A percentile compares a stretch with the other conserved stretches of the same genome.
phyloP scores from a whole-genome alignment of 345 rosid species.

The Syzygium jambos region DNA sequence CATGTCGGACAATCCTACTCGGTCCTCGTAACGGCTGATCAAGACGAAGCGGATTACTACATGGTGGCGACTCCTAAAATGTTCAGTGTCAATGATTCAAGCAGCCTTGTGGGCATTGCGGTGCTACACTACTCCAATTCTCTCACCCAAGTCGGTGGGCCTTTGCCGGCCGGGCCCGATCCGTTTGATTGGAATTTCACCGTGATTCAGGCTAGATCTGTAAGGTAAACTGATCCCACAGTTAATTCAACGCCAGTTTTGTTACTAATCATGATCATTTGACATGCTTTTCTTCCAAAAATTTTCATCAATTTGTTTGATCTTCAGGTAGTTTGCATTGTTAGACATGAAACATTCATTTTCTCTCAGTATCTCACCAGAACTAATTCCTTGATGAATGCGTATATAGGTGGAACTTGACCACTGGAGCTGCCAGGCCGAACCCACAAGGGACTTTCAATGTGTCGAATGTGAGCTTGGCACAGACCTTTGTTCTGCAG shows the following conservation, averaged over 20 bases:
- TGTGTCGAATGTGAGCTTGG: slow-evolving; percentile 32
- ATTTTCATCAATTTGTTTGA: neutral
- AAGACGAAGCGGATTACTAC: slow-evolving; percentile 28
- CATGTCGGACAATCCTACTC: slow-evolving; percentile 48
- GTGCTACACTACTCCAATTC: slow-evolving; percentile 30
- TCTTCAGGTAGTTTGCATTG: neutral
- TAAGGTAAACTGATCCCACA: slow-evolving; percentile 11
- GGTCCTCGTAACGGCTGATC: slow-evolving; percentile 28
- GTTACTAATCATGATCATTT: neutral
- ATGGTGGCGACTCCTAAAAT: slow-evolving; percentile 30
- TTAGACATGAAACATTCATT: neutral
- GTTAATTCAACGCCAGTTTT: neutral
- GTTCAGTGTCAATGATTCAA: neutral
- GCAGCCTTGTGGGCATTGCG: slow-evolving; percentile 17
- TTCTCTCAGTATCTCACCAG: neutral
- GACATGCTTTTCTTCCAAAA: neutral
- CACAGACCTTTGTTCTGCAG: slow-evolving; percentile 30
- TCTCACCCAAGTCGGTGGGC: slow-evolving; percentile 3
- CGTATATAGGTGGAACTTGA: slow-evolving; percentile 42
- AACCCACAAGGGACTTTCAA: slow-evolving; percentile 57
- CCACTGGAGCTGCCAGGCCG: slow-evolving; percentile 59
- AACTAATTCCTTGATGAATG: neutral
- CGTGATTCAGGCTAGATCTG: slow-evolving; percentile 27
- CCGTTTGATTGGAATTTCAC: slow-evolving; percentile 28
- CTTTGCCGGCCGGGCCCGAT: slow-evolving; percentile 30